Base-by-base conservation (phyloP, 768 basidiomycete genomes). In the Nidula microcarpa region DNA sequence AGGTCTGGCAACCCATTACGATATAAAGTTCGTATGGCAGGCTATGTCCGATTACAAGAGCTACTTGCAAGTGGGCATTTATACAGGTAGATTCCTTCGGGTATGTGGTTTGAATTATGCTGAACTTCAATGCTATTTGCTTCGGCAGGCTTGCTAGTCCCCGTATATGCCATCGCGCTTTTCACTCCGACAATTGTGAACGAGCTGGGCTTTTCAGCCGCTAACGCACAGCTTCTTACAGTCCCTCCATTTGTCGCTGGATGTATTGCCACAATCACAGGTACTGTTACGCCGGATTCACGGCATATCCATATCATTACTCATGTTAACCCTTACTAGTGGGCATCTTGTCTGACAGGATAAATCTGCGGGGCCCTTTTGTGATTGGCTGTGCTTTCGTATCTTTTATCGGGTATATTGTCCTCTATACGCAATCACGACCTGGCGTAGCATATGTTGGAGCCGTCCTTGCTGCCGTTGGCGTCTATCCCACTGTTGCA, bases 101-200 rank as follows among this genome's bases (percentile, higher is more conserved):
- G 17, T 16, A 14, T 2, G 6, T 13, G 10, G 17, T 17, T 33
- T 18, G 5, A 5, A 7, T 5, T 45, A 18, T 43, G 13, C 32
- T 10, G 46, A 36, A 17, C n/a, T 10, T 43, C 18, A 17, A 43
- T 36, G 23, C 23, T 30, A 30, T 30, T 30, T 30, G 23, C 23
- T 30, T 30, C 23, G 23, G 23, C 9, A 57, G 56, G 77, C 30
- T 56, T 78, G 4, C 68, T 81, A 44, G 54, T 79, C 30, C 75
- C 81, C 9, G 60, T 77, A 39, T 81, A 71, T 33, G 68, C 71
- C 33, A 65, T 70, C 45, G 70, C 79, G 48, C 69, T 81, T 36
- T 81, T 80, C 58, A 73, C 74, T 5, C 79, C 80, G 1, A 79
- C 79, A 5, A 78, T 80, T 57, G 75, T 81, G 32, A 67, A 71